Evolutionary conservation across 2,329 filamentous ascomycete genomes (phyloP), one percentile per base, ranked within the genome.

Genomic region (Nigrospora osmanthi): DNA sequence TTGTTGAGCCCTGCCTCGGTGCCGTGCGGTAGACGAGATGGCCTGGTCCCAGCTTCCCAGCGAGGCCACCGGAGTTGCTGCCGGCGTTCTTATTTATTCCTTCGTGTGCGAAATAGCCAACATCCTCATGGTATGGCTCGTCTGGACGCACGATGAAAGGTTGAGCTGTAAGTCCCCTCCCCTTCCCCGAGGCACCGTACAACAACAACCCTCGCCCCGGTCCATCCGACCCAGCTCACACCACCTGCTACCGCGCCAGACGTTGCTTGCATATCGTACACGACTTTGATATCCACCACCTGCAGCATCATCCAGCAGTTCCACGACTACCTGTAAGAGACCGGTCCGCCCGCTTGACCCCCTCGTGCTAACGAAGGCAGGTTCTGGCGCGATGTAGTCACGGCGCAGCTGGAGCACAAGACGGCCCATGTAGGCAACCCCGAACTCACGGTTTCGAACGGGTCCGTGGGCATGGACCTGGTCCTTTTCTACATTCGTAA

Each of bases 401-500:
- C 39, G 11, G 42, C 37, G n/a, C 45, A 49, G 19, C 50, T 45
- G 33, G 31, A 46, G 9, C 40, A 53, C n/a, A 44, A 46, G 14
- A 35, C 34, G 10, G 40, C 36, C 4, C 36, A 47, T 14, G 28
- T 38, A 6, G 46, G 38, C 2, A 52, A 46, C 35, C 48, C 52
- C 3, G 46, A 49, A 30, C 35, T 52, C 32, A 38, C 46, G 3
- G 13, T 52, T 7, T 38, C 45, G 9, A 49, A 50, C 28, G 44
- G 47, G 12, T 42, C 47, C 6, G 40, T 40, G 2, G 50, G 48
- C 11, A 15, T 49, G 3, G 48, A 52, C 34, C 35, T 50, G 28
- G 47, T 49, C 6, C 40, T 54, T 14, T 54, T 49, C 42, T 54
- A 52, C 38, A 49, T 54, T 19, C 51, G 51, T 53, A 33, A 23